phyloP scores from a whole-genome alignment of 306 rosid genomes.

The Parietaria judaica region DNA sequence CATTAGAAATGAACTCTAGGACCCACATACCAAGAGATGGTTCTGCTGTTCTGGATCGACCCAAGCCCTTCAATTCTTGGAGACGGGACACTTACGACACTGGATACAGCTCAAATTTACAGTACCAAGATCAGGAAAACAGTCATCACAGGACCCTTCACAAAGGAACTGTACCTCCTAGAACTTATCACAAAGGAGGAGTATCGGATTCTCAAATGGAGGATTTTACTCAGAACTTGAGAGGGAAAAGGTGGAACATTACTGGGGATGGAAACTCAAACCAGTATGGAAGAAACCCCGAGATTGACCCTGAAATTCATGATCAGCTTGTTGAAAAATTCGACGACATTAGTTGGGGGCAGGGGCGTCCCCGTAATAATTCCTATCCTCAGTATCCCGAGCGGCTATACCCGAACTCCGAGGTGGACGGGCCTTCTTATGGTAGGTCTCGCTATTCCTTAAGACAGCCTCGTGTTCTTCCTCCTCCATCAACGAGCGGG shows the following conservation, averaged over 20 bases:
- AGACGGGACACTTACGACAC: conserved; percentile 67
- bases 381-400: conserved; percentile 57
- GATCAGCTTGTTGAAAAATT: conserved; percentile 59
- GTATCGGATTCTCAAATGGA: conserved; percentile 46
- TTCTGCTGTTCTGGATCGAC: conserved; percentile 56
- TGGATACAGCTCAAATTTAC: conserved; percentile 49
- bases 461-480: conserved; percentile 94
- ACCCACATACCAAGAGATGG: conserved; percentile 48
- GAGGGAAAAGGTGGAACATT: conserved; percentile 69
- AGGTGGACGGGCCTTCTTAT: conserved; percentile 58
- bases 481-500: conserved; percentile 50
- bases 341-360: conserved; percentile 66
- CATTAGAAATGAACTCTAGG: conserved; percentile 56
- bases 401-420: conserved; percentile 46
- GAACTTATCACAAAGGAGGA: conserved; percentile 44
- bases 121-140: conserved; percentile 52
- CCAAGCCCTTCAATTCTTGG: conserved; percentile 66
- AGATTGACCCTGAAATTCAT: conserved; percentile 56
- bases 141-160: conserved; percentile 26
- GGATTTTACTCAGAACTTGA: conserved; percentile 40
- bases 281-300: conserved; percentile 50
- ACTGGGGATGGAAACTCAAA: conserved; percentile 43
- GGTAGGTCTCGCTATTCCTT: conserved; percentile 71
- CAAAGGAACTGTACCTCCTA: conserved; percentile 46
- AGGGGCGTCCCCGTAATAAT: conserved; percentile 40